Conservation (phyloP, 805 yeast species). For the Sungouiella thailandica region DNA sequence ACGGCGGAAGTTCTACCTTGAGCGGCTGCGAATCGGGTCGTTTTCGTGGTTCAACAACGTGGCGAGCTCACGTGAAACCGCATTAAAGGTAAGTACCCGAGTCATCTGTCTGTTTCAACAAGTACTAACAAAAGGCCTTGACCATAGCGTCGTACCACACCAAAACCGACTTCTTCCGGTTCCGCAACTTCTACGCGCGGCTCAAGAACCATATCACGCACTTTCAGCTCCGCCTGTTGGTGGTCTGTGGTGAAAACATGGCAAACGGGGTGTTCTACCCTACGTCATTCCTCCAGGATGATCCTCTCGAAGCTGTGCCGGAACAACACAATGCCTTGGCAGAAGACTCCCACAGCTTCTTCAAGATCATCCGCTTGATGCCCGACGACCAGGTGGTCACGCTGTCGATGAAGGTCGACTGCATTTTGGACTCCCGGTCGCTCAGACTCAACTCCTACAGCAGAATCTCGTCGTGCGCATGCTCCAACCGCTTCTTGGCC, state of each 20-base stretch:
- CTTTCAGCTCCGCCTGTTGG: slow-evolving; percentile 52
- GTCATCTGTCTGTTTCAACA: background rate
- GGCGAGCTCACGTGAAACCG: slow-evolving; percentile 28
- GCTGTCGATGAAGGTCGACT: slow-evolving; percentile 30
- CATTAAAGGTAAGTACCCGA: slow-evolving; percentile 28
- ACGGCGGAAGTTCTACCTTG: slow-evolving; percentile 26
- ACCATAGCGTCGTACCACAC: slow-evolving; percentile 14
- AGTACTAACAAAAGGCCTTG: slow-evolving; percentile 24
- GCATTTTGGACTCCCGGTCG: slow-evolving; percentile 33
- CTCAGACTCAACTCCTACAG: slow-evolving; percentile 27
- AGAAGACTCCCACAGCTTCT: slow-evolving; percentile 27
- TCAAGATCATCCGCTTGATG: slow-evolving; percentile 31
- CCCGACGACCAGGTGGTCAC: slow-evolving; percentile 19
- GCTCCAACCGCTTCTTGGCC: slow-evolving; percentile 37
- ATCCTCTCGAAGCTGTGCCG: slow-evolving; percentile 23
- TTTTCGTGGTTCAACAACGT: slow-evolving; percentile 35
- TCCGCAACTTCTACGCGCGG: slow-evolving; percentile 35
- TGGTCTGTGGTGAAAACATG: slow-evolving; percentile 33
- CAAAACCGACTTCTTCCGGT: slow-evolving; percentile 33
- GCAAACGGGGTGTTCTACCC: slow-evolving; percentile 38
- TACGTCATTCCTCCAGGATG: slow-evolving; percentile 29
- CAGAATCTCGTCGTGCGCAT: slow-evolving; percentile 45
- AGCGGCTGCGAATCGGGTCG: slow-evolving; percentile 31
- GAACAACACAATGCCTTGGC: slow-evolving; percentile 16
- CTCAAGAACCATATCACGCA: slow-evolving; percentile 50